Evolutionary conservation across 371 early-diverging fungal genomes (phyloP).

Genomic region (Synchytrium microbalum): DNA sequence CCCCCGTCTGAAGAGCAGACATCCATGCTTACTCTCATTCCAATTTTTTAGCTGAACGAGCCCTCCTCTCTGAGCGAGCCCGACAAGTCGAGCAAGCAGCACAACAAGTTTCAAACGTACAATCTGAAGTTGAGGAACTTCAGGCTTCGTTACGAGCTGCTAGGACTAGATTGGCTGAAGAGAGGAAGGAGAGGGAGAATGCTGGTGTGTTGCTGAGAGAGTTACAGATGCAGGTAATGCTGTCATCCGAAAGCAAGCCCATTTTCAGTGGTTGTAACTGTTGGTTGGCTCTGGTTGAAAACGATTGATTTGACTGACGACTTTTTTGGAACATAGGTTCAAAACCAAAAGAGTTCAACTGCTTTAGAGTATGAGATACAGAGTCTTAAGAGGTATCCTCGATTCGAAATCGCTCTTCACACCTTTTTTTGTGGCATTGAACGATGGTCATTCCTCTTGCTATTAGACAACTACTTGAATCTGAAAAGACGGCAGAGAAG

Average conservation of each 20-base stretch:
- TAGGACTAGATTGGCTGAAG: conserved; percentile 5
- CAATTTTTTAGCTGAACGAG: conserved; percentile 20
- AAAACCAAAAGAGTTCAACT: conserved; percentile 17
- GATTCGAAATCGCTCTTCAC: no score
- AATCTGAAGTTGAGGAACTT: conserved; percentile 17
- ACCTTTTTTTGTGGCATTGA: no score
- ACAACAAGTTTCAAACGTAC: conserved; percentile 12
- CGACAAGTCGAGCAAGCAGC: conserved; percentile 19
- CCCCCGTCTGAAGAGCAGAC: neutral
- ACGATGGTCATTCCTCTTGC: no score
- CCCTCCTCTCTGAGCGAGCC: conserved; percentile 21
- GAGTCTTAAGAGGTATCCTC: conserved; percentile 29
- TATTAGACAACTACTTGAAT: conserved; percentile 29
- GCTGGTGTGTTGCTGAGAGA: conserved; percentile 16
- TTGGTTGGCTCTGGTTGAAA: neutral
- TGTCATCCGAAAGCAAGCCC: neutral
- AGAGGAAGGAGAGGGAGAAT: conserved; percentile 15
- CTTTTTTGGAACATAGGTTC: conserved; percentile 12
- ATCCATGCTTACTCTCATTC: neutral
- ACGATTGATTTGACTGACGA: conserved; percentile 1
- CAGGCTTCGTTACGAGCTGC: conserved; percentile 14
- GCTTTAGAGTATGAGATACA: conserved; percentile 41
- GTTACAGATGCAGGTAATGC: conserved; percentile 20
- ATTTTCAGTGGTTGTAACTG: neutral
- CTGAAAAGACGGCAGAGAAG: conserved; percentile 29